Percentiles rank a stretch among this genome's conserved stretches.
phyloP scores from a whole-genome alignment of 2,329 filamentous ascomycete species.

The Cryoendolithus antarcticus region DNA sequence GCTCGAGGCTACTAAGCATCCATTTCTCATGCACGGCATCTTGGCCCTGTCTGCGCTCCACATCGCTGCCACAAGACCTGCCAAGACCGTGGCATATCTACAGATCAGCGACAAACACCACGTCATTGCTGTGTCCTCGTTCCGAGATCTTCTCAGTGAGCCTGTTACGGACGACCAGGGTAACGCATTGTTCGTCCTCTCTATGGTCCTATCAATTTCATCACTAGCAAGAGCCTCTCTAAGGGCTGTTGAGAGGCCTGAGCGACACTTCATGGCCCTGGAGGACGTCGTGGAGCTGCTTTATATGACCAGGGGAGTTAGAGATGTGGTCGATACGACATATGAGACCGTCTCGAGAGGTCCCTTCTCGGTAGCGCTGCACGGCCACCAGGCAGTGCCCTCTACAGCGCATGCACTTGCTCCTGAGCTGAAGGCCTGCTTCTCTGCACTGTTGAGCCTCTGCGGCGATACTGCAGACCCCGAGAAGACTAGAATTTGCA shows the following conservation, averaged over 20 bases:
- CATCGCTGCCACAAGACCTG: conserved; percentile 9
- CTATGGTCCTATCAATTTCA: conserved; percentile 8
- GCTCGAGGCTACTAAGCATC: conserved; percentile 11
- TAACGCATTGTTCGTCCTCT: conserved; percentile 12
- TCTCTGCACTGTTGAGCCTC: no score
- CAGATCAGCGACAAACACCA: conserved; percentile 15
- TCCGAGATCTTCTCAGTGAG: conserved; percentile 10
- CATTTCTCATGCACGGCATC: conserved; percentile 17
- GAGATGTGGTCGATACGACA: conserved; percentile 8
- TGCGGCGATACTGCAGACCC: background rate
- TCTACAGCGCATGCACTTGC: no score
- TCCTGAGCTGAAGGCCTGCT: conserved; percentile 1
- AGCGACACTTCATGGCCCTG: conserved; percentile 8
- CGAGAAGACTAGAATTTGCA: conserved; percentile 2
- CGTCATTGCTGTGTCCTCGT: conserved; percentile 11
- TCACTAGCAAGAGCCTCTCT: conserved; percentile 3
- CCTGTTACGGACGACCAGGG: conserved; percentile 9
- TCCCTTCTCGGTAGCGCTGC: conserved; percentile 6
- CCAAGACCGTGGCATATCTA: conserved; percentile 10
- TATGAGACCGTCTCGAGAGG: conserved; percentile 6
- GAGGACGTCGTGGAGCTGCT: conserved; percentile 15
- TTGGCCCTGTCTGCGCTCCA: conserved; percentile 15
- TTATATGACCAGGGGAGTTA: conserved; percentile 10
- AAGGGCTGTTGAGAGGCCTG: conserved; percentile 7
- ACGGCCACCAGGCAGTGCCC: conserved; percentile 2